phyloP scores from a whole-genome alignment of 2,329 filamentous ascomycete genomes.

The Cordyceps fumosorosea region DNA sequence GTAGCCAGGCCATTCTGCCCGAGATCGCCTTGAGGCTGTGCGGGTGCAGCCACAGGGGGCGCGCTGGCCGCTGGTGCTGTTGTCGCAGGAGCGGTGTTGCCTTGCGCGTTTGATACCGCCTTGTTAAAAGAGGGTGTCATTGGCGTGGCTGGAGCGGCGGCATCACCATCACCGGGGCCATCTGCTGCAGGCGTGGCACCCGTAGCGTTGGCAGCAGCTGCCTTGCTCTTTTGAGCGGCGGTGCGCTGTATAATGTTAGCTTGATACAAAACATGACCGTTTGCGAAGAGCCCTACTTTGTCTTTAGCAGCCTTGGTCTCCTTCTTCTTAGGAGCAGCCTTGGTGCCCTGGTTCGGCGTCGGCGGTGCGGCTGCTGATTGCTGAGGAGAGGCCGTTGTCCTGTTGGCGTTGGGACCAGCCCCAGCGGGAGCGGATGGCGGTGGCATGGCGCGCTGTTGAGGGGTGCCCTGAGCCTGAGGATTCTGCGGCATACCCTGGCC shows the following conservation, averaged over 20 bases:
- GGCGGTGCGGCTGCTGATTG: slow-evolving; percentile 62
- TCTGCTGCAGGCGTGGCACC: slow-evolving; percentile 54
- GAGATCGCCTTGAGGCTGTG: slow-evolving; percentile 41
- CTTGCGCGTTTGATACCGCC: slow-evolving; percentile 33
- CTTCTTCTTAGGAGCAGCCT: slow-evolving; percentile 74
- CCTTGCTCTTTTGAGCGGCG: slow-evolving; percentile 29
- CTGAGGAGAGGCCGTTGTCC: slow-evolving; percentile 55
- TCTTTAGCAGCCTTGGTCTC: slow-evolving; percentile 56
- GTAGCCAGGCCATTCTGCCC: slow-evolving; percentile 42
- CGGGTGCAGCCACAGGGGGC: slow-evolving; percentile 33
- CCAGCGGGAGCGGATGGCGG: slow-evolving; percentile 54
- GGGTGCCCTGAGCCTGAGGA: slow-evolving; percentile 54
- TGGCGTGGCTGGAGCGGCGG: slow-evolving; percentile 55
- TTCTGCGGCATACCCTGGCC: slow-evolving; percentile 35
- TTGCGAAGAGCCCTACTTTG: slow-evolving; percentile 49
- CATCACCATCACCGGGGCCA: slow-evolving; percentile 47
- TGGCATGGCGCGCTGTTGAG: slow-evolving; percentile 66
- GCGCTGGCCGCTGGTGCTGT: slow-evolving; percentile 23
- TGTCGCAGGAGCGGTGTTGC: slow-evolving; percentile 24
- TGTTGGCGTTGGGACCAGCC: slow-evolving; percentile 43
- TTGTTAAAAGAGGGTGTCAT: slow-evolving; percentile 53
- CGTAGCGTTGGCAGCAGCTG: slow-evolving; percentile 26
- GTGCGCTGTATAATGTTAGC: slow-evolving; percentile 40
- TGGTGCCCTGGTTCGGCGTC: slow-evolving; percentile 67
- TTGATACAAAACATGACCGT: background rate